Evolutionary conservation across 2,329 filamentous ascomycete genomes (phyloP), one percentile per base, ranked within the genome.

Genomic region (Tolypocladium album): DNA sequence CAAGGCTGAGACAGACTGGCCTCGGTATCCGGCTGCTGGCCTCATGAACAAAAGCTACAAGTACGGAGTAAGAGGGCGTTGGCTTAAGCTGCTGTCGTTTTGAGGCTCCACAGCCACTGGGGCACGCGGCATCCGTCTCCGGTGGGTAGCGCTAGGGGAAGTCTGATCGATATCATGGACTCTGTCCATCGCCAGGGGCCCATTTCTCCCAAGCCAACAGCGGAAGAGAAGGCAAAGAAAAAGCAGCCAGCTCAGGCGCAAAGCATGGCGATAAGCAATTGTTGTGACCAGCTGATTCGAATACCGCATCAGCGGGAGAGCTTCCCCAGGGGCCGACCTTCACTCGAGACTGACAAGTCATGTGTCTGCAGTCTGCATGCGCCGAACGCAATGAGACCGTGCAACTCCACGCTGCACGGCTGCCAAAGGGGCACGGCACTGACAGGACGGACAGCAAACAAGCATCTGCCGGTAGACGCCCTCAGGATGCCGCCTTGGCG

Each of bases 1-100:
- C 63, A 61, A 63, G 65, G 67, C 67, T 72, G 68, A 72, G 70
- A 72, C 69, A 71, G 58, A 59, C 61, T 65, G 61, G 64, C 61
- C 60, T 63, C 63, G 60, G 58, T 62, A 57, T 60, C 58, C 47
- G 47, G 43, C 31, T 39, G 58, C 50, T 42, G 53, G 38, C 24
- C 55, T 57, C 31, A n/a, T 11, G 56, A 52, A 47, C 43, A 55
- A 36, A 20, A n/a, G 50, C 42, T 22, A n/a, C n/a, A n/a, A n/a
- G n/a, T n/a, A n/a, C n/a, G n/a, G n/a, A n/a, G n/a, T 31, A 45
- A 27, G 24, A 36, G 57, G 34, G 42, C 56, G 31, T 36, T 22
- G 9, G 31, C 11, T 20, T 38, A 27, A 17, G 20, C 47, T 22
- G 31, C 50, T 38, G 50, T 22, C 31, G 7, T 36, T 15, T 22